phyloP scores from a whole-genome alignment of 2,329 filamentous ascomycete genomes.

The Botrytis cinerea region DNA sequence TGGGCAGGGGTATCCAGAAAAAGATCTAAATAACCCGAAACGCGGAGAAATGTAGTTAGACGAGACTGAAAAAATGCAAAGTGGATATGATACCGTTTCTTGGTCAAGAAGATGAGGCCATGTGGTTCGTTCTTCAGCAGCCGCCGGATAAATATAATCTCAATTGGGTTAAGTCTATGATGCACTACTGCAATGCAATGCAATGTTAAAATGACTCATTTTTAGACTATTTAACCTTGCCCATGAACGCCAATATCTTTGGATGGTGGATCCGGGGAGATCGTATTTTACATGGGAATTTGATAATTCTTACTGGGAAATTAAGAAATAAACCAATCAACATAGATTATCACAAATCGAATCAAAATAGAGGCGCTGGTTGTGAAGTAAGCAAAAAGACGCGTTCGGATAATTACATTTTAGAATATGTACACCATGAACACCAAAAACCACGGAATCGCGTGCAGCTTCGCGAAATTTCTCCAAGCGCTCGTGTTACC shows the following conservation, averaged over 20 bases:
- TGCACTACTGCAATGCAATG: conserved; percentile 30
- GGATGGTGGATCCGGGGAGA: conserved; percentile 13
- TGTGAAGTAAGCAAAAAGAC: conserved; percentile 16
- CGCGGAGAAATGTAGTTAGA: conserved; percentile 34
- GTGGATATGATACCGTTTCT: conserved; percentile 38
- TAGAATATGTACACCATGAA: background rate
- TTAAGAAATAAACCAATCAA: conserved; percentile 4
- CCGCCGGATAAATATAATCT: conserved; percentile 32
- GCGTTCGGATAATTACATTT: conserved; percentile 14
- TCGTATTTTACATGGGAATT: background rate
- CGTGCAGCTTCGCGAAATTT: conserved; percentile 27
- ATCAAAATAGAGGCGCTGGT: background rate
- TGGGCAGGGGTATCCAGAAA: background rate
- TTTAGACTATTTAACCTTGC: conserved; percentile 30
- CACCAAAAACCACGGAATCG: conserved; percentile 9
- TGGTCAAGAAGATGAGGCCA: conserved; percentile 39
- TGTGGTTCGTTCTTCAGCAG: conserved; percentile 41
- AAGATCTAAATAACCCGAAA: conserved; percentile 37
- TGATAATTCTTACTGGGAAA: conserved; percentile 18
- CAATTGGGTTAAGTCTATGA: conserved; percentile 27
- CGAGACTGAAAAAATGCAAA: conserved; percentile 24
- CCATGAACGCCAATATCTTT: conserved; percentile 2
- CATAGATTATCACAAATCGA: background rate
- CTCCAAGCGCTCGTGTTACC: conserved; percentile 35
- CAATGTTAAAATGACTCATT: conserved; percentile 42